Conservation (phyloP, 2,329 filamentous ascomycete species). For the Clathrospora elynae region DNA sequence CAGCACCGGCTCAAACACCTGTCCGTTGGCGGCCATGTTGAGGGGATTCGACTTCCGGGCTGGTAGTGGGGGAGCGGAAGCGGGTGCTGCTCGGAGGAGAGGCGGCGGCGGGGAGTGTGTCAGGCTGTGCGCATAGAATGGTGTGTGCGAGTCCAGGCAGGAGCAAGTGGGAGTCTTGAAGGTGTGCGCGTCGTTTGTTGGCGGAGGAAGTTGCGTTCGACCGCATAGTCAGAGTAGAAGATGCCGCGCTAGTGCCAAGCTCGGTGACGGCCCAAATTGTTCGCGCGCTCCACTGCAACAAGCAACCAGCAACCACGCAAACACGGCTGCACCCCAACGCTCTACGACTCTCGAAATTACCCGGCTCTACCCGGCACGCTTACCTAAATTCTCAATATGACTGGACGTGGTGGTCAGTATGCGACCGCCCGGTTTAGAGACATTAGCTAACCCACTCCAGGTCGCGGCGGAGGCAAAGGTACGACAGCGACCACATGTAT, state of each 20-base stretch:
- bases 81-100: constrained; percentile 33
- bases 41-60: constrained; percentile 21
- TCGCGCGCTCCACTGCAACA: too few relatives aligned
- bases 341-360: constrained; percentile 9
- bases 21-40: constrained; percentile 70
- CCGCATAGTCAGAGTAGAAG: constrained; percentile 33
- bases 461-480: constrained; percentile 58
- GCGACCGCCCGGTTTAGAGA: neutral
- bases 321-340: too few relatives aligned
- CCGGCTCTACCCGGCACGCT: constrained; percentile 6
- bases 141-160: too few relatives aligned
- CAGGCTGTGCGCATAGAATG: constrained; percentile 35
- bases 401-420: constrained; percentile 41
- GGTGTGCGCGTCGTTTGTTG: constrained; percentile 28
- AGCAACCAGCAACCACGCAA: too few relatives aligned
- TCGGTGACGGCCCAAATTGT: constrained; percentile 39
- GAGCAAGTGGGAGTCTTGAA: constrained; percentile 11
- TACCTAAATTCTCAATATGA: constrained; percentile 27
- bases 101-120: constrained; percentile 34
- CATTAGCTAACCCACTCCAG: constrained; percentile 51
- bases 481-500: constrained; percentile 16
- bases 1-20: constrained; percentile 81
- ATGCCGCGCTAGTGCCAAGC: constrained; percentile 34
- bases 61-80: constrained; percentile 28
- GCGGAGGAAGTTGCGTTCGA: constrained; percentile 27